Evolutionary conservation across 345 rosid species (phyloP).

Genomic region (Lepidium sativum): DNA sequence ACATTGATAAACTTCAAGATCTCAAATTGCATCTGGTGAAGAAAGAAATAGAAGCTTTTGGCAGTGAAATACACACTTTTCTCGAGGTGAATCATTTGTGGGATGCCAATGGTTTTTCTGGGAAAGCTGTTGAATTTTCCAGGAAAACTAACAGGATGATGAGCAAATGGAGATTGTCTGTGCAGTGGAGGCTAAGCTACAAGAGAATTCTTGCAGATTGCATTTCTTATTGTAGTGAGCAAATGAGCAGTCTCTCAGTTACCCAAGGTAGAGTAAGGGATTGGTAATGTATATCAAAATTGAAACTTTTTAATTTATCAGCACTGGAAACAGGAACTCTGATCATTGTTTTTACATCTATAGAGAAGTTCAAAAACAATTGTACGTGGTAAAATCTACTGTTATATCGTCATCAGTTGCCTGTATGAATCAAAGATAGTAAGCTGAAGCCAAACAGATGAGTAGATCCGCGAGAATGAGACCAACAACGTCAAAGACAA

Average conservation of each 20-base stretch:
- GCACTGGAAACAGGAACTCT: background rate
- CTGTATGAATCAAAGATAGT: conserved; percentile 23
- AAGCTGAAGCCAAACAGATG: conserved; percentile 59
- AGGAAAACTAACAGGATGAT: conserved; percentile 29
- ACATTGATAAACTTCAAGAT: conserved; percentile 34
- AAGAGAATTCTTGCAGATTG: conserved; percentile 52
- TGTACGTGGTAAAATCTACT: background rate
- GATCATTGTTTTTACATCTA: background rate
- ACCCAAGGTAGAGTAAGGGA: background rate
- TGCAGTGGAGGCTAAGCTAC: conserved; percentile 65
- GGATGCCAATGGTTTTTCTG: background rate
- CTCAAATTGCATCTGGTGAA: conserved; percentile 1
- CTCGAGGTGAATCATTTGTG: conserved; percentile 22
- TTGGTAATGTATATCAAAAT: background rate
- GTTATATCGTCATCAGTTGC: background rate
- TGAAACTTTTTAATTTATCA: background rate
- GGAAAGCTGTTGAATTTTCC: background rate
- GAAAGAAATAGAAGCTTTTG: conserved; percentile 10
- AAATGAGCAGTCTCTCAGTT: conserved; percentile 4
- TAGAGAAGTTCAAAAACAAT: too few relatives aligned
- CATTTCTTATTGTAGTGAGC: conserved; percentile 44
- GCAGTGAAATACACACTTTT: conserved; percentile 33
- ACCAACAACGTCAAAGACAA: conserved; percentile 74
- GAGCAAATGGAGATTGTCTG: conserved; percentile 61
- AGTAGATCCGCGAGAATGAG: conserved; percentile 53